Percentiles rank a stretch among this genome's conserved stretches.
phyloP scores from a whole-genome alignment of 345 rosid species.

The Salix dunnii region DNA sequence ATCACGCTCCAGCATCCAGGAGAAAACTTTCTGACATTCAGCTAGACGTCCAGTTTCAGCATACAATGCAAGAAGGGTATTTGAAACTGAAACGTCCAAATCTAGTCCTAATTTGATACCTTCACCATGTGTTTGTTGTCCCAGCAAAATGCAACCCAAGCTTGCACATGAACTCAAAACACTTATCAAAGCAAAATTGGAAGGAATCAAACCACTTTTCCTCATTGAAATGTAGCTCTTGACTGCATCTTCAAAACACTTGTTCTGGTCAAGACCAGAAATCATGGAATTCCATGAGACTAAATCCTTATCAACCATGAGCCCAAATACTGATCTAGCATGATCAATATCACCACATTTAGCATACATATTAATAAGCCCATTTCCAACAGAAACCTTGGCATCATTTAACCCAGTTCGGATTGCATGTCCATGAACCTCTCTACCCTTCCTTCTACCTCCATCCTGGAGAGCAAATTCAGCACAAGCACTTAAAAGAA shows the following conservation, averaged over 20 bases:
- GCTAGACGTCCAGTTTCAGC: slow-evolving; percentile 52
- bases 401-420: slow-evolving; percentile 48
- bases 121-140: slow-evolving; percentile 68
- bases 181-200: slow-evolving; percentile 67
- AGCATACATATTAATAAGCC: slow-evolving; percentile 84
- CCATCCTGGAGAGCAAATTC: slow-evolving; percentile 48
- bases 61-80: slow-evolving; percentile 72
- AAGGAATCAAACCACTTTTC: slow-evolving; percentile 48
- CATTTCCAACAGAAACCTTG: slow-evolving; percentile 66
- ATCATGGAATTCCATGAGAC: slow-evolving; percentile 93
- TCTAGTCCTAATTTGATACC: slow-evolving; percentile 69
- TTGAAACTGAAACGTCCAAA: slow-evolving; percentile 78
- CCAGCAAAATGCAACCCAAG: slow-evolving; percentile 54
- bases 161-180: slow-evolving; percentile 84
- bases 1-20: slow-evolving; percentile 64
- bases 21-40: slow-evolving; percentile 54
- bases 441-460: slow-evolving; percentile 73
- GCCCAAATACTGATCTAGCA: slow-evolving; percentile 53
- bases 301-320: slow-evolving; percentile 61
- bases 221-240: slow-evolving; percentile 53
- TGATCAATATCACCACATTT: slow-evolving; percentile 60
- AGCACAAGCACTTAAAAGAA: slow-evolving; percentile 70
- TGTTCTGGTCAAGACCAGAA: slow-evolving; percentile 82
- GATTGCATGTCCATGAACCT: slow-evolving; percentile 68
- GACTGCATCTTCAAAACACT: slow-evolving; percentile 56